Conservation (phyloP, 73 alveolate genomes). For the Paramecium primaurelia region DNA sequence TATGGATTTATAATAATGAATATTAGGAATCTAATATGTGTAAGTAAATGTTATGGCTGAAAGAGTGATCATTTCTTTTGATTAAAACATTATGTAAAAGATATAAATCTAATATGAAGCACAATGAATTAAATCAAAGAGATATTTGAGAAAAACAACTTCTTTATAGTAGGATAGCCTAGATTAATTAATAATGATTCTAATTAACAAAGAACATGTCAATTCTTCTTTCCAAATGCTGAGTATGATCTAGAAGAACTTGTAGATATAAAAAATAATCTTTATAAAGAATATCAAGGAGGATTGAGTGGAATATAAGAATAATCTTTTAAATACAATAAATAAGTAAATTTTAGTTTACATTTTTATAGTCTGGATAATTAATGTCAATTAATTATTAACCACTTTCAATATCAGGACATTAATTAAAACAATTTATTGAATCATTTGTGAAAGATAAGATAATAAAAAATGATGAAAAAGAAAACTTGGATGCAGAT, state of each 20-base stretch:
- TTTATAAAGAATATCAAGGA: not conserved
- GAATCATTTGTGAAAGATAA: not conserved
- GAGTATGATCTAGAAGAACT: not conserved
- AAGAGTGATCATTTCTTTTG: conserved; percentile 25
- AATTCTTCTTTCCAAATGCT: not conserved
- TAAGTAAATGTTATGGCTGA: conserved; percentile 37
- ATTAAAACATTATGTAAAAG: not conserved
- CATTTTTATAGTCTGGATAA: conserved; percentile 2
- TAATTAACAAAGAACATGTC: not conserved
- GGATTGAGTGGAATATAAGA: not conserved
- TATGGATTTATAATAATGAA: not conserved
- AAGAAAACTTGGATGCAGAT: not conserved
- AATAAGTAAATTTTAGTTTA: not conserved
- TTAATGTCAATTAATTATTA: not conserved
- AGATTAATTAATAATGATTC: not conserved
- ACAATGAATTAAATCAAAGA: not conserved
- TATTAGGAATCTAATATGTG: not conserved
- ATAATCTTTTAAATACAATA: not conserved
- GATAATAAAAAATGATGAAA: not conserved
- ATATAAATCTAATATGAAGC: not conserved
- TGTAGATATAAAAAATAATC: not conserved
- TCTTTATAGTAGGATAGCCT: not conserved
- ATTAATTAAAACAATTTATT: not conserved
- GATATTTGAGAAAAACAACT: conserved; percentile 6
- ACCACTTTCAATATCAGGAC: not conserved